Base-by-base conservation (phyloP, 768 basidiomycete genomes). In the Lentinula boryana region DNA sequence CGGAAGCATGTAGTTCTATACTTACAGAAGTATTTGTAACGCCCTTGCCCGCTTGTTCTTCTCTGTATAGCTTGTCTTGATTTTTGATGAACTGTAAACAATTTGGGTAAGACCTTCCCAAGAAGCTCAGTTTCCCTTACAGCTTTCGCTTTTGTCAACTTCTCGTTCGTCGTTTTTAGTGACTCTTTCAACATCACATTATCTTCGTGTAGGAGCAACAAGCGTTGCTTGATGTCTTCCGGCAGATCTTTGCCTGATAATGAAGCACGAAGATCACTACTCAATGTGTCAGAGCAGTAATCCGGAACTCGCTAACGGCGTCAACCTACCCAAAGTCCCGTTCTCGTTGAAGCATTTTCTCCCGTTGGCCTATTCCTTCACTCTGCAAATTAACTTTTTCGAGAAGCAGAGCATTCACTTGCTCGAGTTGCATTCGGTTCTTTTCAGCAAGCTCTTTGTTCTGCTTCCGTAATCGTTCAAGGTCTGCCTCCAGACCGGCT, bases 301-400 rank as follows among this genome's bases (percentile, higher is more conserved):
- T 35, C n/a, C 6, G 55, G 46, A 41, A 15, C 64, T 35, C 59
- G 58, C 23, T 4, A 6, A 41, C 2, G 7, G 10, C 51, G 33
- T 38, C 13, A 16, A 57, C 68, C 64, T 68, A 92, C 90, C 91
- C 88, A 69, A 93, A 87, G 63, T 90, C 90, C 50, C 89, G 84
- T 69, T 96, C 94, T 51, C 92, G 82, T 68, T 90, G 88, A 40
- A 98, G 76, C 84, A 93, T 85, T 69, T 77, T 84, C 69, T 97
- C 96, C 56, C 95, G 78, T 66, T 95, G 89, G 13, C 86, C 86
- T 63, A 98, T 93, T n/a, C 91, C 88, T 52, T 94, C 91, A 66
- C 86, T 88, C 71, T 97, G 96, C 41, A 96, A 74, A 63, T 81
- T 90, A 59, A 97, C 89, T 74, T 98, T 98, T 71, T 98, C 95